phyloP scores from a whole-genome alignment of 805 yeast species.

The Pichia paraexigua region DNA sequence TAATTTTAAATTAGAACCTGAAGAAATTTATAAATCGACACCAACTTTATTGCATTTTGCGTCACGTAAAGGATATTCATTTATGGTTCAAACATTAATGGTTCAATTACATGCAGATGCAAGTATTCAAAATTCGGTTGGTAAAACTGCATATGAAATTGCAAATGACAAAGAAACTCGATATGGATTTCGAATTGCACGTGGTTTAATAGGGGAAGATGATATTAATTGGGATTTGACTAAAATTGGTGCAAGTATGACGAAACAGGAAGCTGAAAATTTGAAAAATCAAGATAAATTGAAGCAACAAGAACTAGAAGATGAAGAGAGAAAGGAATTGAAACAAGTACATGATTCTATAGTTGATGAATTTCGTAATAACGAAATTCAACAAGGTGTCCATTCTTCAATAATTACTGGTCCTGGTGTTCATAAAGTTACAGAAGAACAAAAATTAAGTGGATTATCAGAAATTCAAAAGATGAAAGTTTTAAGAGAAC shows the following conservation, averaged over 20 bases:
- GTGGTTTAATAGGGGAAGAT: conserved; percentile 61
- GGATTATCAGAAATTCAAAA: conserved; percentile 70
- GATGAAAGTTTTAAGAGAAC: conserved; percentile 79
- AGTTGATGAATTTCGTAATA: conserved; percentile 2
- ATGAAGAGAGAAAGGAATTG: conserved; percentile 1
- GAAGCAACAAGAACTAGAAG: background rate
- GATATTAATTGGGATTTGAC: conserved; percentile 54
- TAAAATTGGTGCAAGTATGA: conserved; percentile 51
- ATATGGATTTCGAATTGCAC: conserved; percentile 58
- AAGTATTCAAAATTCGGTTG: conserved; percentile 39
- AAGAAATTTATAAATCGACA: conserved; percentile 37
- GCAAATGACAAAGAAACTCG: conserved; percentile 39
- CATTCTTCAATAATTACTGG: background rate
- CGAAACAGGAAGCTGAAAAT: conserved; percentile 48
- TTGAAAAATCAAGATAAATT: conserved; percentile 11
- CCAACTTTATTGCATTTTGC: conserved; percentile 82
- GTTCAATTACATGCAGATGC: conserved; percentile 68
- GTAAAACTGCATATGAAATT: conserved; percentile 65
- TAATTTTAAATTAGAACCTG: conserved; percentile 51
- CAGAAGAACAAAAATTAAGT: conserved; percentile 38
- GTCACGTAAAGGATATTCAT: conserved; percentile 54
- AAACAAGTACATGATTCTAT: conserved; percentile 7
- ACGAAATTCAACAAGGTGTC: background rate
- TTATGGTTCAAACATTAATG: conserved; percentile 58
- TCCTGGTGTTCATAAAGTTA: conserved; percentile 5